Percentiles rank a stretch among this genome's conserved stretches.
These are phyloP conservation scores for Phytophthora multivora DNA, from an alignment of 352 stramenopile species.

Conservation along the genomic window DNA sequence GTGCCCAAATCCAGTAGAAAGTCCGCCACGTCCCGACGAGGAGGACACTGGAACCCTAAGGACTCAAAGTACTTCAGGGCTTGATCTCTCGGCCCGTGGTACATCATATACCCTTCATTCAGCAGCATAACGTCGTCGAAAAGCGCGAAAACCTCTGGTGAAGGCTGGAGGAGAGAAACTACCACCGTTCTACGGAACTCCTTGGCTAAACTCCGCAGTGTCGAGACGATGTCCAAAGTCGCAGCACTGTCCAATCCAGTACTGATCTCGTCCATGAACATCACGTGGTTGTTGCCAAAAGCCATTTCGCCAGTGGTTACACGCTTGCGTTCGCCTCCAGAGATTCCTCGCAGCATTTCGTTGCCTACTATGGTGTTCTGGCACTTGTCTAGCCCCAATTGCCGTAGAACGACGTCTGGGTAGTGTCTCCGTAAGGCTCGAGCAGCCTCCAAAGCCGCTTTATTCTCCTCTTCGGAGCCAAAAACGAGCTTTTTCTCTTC, in stretches of 20 bases:
- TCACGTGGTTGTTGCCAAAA: constrained; percentile 59
- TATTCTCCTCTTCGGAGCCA: constrained; percentile 27
- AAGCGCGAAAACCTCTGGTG: constrained; percentile 87
- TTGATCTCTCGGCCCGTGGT: constrained; percentile 65
- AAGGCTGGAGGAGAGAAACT: constrained; percentile 80
- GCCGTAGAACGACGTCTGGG: constrained; percentile 18
- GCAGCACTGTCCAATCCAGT: constrained; percentile 92
- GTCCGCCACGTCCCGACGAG: constrained; percentile 33
- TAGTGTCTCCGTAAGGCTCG: constrained; percentile 18
- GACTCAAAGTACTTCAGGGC: constrained; percentile 69
- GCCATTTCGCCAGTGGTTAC: constrained; percentile 61
- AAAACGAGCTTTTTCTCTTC: constrained; percentile 47
- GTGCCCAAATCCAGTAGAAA: constrained; percentile 42
- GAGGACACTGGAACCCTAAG: constrained; percentile 49
- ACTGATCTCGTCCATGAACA: constrained; percentile 91
- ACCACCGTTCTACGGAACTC: constrained; percentile 44
- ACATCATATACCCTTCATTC: constrained; percentile 85
- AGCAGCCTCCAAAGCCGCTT: constrained; percentile 10
- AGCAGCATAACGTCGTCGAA: constrained; percentile 93
- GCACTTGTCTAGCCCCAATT: constrained; percentile 38
- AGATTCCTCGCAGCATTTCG: constrained; percentile 56
- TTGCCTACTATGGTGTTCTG: constrained; percentile 51
- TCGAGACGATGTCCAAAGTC: constrained; percentile 85
- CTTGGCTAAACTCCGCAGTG: constrained; percentile 49
- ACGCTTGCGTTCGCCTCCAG: constrained; percentile 86